Evolutionary conservation across 163 green algal genomes (phyloP).

Genomic region (Chlamydomonas reinhardtii): DNA sequence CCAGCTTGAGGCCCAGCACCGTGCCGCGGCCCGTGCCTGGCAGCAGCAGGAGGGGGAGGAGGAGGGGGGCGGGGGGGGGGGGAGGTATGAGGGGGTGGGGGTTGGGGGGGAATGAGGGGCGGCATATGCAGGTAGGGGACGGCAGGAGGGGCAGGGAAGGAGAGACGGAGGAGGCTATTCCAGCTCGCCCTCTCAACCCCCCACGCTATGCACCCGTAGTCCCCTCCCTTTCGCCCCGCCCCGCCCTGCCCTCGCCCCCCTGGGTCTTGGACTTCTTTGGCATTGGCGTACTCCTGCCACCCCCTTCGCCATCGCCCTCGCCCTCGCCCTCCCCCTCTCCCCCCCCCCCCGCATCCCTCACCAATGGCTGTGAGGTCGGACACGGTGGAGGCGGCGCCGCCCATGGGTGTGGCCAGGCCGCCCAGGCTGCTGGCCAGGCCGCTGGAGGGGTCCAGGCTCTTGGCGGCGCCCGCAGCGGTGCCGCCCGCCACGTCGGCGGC

Average conservation of each 20-base stretch:
- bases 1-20: constrained; percentile 95
- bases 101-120: background rate
- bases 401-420: constrained; percentile 74
- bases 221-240: too few species aligned
- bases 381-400: constrained; percentile 67
- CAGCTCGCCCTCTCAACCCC: too few species aligned
- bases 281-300: too few species aligned
- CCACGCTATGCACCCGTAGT: too few species aligned
- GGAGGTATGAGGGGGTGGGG: background rate
- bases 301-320: too few species aligned
- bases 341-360: constrained; percentile 30
- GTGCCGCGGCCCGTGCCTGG: constrained; percentile 73
- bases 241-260: too few species aligned
- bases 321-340: background rate
- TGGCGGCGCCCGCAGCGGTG: constrained; percentile 62
- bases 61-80: background rate
- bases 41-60: background rate
- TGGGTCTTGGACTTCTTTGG: too few species aligned
- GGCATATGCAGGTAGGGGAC: background rate
- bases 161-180: too few species aligned
- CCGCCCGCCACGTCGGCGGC: constrained; percentile 74
- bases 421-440: constrained; percentile 18
- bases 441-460: constrained; percentile 53
- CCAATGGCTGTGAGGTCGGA: constrained; percentile 95
- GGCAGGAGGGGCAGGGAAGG: too few species aligned